Percentiles rank a stretch among this genome's conserved stretches.
These are phyloP conservation scores for Salix caprea DNA, from an alignment of 345 rosid genomes.

Conservation along the genomic window DNA sequence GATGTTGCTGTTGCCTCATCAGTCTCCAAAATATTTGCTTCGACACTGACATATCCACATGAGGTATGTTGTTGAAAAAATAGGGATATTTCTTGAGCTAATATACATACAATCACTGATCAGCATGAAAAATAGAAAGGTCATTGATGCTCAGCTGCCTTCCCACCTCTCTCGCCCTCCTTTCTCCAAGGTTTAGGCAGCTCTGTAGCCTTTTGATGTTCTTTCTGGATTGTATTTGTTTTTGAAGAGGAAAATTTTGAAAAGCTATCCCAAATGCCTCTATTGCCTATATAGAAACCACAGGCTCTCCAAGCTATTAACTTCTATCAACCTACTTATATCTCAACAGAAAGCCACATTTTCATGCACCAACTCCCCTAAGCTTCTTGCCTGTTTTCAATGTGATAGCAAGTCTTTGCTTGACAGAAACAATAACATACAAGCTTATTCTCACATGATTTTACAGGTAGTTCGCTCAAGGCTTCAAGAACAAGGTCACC, in stretches of 20 bases:
- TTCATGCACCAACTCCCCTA: neutral
- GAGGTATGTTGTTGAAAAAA: slow-evolving; percentile 45
- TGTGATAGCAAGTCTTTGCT: neutral
- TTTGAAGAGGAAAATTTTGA: neutral
- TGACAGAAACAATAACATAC: neutral
- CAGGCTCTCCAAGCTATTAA: neutral
- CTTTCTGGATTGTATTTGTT: neutral
- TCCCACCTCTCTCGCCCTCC: neutral
- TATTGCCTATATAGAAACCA: neutral
- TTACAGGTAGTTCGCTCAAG: slow-evolving; percentile 75
- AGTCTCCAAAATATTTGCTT: slow-evolving; percentile 81
- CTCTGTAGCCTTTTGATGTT: neutral
- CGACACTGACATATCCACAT: slow-evolving; percentile 85
- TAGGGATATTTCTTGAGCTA: neutral
- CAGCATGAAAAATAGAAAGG: neutral
- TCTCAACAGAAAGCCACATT: neutral
- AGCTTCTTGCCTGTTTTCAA: neutral
- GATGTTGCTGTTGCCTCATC: slow-evolving; percentile 91
- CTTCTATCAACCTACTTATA: neutral
- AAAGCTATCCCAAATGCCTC: neutral
- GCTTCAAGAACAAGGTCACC: slow-evolving; percentile 88
- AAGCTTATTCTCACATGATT: slow-evolving; percentile 1
- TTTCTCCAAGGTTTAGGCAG: neutral
- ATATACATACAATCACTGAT: neutral
- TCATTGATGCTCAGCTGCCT: neutral